Base-by-base conservation (phyloP, 2,329 filamentous ascomycete genomes). In the Tympanopsis confertula region DNA sequence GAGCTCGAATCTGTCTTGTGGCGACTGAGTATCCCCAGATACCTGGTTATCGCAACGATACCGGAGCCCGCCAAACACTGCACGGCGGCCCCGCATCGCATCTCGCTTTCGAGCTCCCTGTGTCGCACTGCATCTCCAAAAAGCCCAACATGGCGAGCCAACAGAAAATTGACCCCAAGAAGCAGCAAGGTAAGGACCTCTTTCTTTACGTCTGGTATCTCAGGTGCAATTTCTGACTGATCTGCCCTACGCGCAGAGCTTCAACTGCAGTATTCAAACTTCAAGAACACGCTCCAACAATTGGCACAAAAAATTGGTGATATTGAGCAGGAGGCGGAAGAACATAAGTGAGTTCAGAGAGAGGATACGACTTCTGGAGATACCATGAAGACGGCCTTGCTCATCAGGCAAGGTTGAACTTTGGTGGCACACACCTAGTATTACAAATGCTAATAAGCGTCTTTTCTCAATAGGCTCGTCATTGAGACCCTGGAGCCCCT, bases 301-400 rank as follows among this genome's bases (percentile, higher is more conserved):
- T 66, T 82, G 42, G 78, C 78, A 36, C 68, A 74, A 47, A 82
- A 80, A 53, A 81, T 82, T 46, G 78, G 78, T 14, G 76, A 82
- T 50, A 75, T 82, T 38, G 78, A 82, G 55, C 75, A 80, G 54
- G 78, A 82, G 50, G 68, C 73, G 10, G 78, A 82, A 56, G 78
- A 82, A 51, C 78, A 82, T 60, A 82, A 80, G 78, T 82, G 60
- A 51, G 65, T 36, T 30, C 61, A 42, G 5, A n/a, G n/a, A n/a
- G n/a, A n/a, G n/a, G n/a, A n/a, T n/a, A n/a, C n/a, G n/a, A n/a
- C n/a, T n/a, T n/a, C n/a, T n/a, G n/a, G n/a, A n/a, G n/a, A n/a
- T n/a, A n/a, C n/a, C n/a, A n/a, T n/a, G n/a, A n/a, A n/a, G n/a
- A n/a, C n/a, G n/a, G n/a, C n/a, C n/a, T n/a, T n/a, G n/a, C n/a